Evolutionary conservation across 176 grass and related monocot genomes (phyloP).

Genomic region (Neostapfia colusana): DNA sequence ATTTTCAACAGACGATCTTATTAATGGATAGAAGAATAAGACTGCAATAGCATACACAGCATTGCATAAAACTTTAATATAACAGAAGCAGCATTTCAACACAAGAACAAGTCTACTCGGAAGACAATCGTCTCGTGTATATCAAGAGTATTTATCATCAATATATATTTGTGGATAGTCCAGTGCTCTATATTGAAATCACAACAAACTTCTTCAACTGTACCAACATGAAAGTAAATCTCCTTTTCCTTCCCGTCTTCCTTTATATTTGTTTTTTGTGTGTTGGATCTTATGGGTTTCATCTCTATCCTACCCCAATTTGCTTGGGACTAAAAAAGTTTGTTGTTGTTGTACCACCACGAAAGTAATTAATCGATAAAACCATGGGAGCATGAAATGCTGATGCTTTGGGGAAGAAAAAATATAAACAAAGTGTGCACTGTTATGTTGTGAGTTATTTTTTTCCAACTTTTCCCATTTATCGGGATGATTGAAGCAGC

Average conservation of each 20-base stretch:
- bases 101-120: slow-evolving; percentile 33
- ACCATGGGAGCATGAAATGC: background rate
- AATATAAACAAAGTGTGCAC: slow-evolving; percentile 15
- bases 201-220: background rate
- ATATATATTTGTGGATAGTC: slow-evolving; percentile 10
- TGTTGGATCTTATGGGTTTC: too few relatives aligned
- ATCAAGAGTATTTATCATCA: background rate
- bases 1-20: slow-evolving; percentile 31
- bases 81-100: slow-evolving; percentile 8
- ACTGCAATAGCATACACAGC: background rate
- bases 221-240: background rate
- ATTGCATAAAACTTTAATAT: background rate
- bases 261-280: too few relatives aligned
- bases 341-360: background rate
- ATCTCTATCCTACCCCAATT: too few relatives aligned
- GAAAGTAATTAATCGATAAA: slow-evolving; percentile 14
- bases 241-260: too few relatives aligned
- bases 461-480: slow-evolving; percentile 3
- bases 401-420: background rate
- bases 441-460: slow-evolving; percentile 13
- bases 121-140: background rate
- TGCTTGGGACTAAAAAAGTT: too few relatives aligned
- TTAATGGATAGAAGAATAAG: slow-evolving; percentile 4
- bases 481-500: slow-evolving; percentile 22
- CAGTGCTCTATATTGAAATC: slow-evolving; percentile 3